Evolutionary conservation across 169 alveolate genomes (phyloP).

Genomic region (Cryptosporidium muris): DNA sequence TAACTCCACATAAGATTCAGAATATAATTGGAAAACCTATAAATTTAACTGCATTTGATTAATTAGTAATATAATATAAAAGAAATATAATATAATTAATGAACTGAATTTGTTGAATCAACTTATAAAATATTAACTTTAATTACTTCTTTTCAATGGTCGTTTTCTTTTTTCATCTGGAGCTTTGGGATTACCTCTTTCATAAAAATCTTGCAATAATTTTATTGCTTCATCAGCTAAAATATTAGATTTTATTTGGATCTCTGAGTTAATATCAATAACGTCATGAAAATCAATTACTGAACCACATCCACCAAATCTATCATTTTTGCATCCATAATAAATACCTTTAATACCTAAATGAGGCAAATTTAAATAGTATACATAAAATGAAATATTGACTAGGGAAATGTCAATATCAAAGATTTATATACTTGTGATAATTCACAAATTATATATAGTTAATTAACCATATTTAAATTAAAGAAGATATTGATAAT

Average conservation of each 20-base stretch:
- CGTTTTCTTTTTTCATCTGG: slow-evolving; percentile 62
- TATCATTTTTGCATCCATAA: slow-evolving; percentile 52
- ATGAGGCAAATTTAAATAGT: background rate
- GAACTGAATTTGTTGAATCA: background rate
- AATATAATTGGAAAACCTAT: slow-evolving; percentile 43
- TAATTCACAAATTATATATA: background rate
- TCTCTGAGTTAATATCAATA: background rate
- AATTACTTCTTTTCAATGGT: slow-evolving; percentile 5
- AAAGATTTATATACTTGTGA: no score
- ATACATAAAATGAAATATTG: background rate
- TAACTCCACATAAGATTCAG: slow-evolving; percentile 39
- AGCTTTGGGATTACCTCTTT: slow-evolving; percentile 65
- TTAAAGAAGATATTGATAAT: background rate
- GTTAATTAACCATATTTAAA: background rate
- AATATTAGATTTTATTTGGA: slow-evolving; percentile 15
- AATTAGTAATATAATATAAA: background rate
- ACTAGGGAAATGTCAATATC: background rate
- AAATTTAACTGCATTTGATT: slow-evolving; percentile 55
- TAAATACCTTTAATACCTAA: slow-evolving; percentile 29
- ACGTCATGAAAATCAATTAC: slow-evolving; percentile 15
- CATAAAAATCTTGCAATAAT: slow-evolving; percentile 43
- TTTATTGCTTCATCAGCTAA: slow-evolving; percentile 40
- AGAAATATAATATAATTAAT: background rate
- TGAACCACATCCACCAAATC: slow-evolving; percentile 71
- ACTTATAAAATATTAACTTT: background rate